These are phyloP conservation scores for Aspergillus spinulosporus DNA, from an alignment of 2,329 filamentous ascomycete species.

Conservation along the genomic window DNA sequence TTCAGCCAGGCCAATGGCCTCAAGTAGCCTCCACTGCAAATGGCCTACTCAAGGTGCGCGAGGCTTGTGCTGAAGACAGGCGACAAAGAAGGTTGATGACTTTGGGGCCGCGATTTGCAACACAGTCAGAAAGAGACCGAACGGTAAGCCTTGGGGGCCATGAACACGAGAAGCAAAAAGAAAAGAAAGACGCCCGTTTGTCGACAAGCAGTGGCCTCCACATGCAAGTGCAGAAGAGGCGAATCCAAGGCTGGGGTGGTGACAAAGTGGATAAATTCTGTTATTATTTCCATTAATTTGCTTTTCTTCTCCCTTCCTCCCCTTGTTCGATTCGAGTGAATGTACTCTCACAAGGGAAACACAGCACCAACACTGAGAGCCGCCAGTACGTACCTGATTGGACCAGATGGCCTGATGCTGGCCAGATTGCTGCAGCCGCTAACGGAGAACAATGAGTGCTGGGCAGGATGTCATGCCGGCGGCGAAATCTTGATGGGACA, in stretches of 20 bases:
- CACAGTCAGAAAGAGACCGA: slow-evolving; percentile 14
- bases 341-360: slow-evolving; percentile 9
- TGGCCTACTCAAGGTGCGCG: background rate
- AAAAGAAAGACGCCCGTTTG: slow-evolving; percentile 20
- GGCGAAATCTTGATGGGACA: slow-evolving; percentile 26
- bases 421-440: slow-evolving; percentile 26
- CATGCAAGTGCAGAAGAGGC: slow-evolving; percentile 15
- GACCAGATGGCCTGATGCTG: slow-evolving; percentile 24
- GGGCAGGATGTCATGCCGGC: slow-evolving; percentile 26
- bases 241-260: slow-evolving; percentile 11
- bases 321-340: slow-evolving; percentile 7
- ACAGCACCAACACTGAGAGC: slow-evolving; percentile 16
- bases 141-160: slow-evolving; percentile 1
- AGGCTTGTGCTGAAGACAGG: background rate
- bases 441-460: slow-evolving; percentile 25
- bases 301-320: slow-evolving; percentile 1
- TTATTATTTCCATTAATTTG: slow-evolving; percentile 9
- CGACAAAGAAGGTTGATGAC: slow-evolving; percentile 12
- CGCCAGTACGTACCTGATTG: slow-evolving; percentile 19
- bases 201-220: slow-evolving; percentile 19
- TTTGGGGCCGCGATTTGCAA: slow-evolving; percentile 19
- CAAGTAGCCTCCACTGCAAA: slow-evolving; percentile 8
- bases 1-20: slow-evolving; percentile 8
- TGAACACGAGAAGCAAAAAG: slow-evolving; percentile 16
- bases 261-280: slow-evolving; percentile 17